Percentiles rank a stretch among this genome's conserved stretches.
These are phyloP conservation scores for Knufia fluminis DNA, from an alignment of 2,329 filamentous ascomycete species.

Conservation along the genomic window DNA sequence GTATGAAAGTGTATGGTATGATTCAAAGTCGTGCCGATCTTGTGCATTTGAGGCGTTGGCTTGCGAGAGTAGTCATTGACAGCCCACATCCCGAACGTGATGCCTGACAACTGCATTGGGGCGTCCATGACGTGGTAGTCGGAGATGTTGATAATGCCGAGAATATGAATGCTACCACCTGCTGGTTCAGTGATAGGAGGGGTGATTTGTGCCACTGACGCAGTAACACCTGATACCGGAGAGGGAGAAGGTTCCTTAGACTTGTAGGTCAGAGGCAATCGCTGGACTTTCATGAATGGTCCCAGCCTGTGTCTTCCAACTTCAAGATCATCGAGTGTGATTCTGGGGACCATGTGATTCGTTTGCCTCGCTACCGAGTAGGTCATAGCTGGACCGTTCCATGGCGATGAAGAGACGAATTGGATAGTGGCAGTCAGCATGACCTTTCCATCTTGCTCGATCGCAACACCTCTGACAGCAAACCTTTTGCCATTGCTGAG, in stretches of 20 bases:
- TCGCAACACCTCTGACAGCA: conserved; percentile 14
- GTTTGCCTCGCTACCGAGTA: conserved; percentile 13
- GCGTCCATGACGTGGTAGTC: conserved; percentile 22
- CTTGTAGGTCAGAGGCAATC: conserved; percentile 17
- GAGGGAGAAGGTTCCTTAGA: conserved; percentile 7
- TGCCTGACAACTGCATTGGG: conserved; percentile 15
- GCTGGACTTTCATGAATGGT: conserved; percentile 22
- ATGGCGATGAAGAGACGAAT: conserved; percentile 15
- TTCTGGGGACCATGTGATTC: conserved; percentile 9
- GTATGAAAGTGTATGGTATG: conserved; percentile 21
- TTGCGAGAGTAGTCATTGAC: conserved; percentile 16
- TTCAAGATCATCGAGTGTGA: conserved; percentile 21
- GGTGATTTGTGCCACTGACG: conserved; percentile 17
- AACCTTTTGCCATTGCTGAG: conserved; percentile 19
- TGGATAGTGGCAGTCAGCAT: conserved; percentile 14
- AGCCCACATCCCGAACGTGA: conserved; percentile 10
- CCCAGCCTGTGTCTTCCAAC: conserved; percentile 9
- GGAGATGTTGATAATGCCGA: conserved; percentile 19
- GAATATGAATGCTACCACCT: conserved; percentile 14
- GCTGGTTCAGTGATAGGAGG: conserved; percentile 14
- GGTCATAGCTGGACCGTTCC: conserved; percentile 18
- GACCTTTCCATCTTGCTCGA: conserved; percentile 14
- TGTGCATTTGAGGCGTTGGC: conserved; percentile 9
- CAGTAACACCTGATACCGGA: conserved; percentile 13
- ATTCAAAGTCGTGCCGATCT: conserved; percentile 22